Evolutionary conservation across 768 basidiomycete species (phyloP).

Genomic region (Mycena floridula): DNA sequence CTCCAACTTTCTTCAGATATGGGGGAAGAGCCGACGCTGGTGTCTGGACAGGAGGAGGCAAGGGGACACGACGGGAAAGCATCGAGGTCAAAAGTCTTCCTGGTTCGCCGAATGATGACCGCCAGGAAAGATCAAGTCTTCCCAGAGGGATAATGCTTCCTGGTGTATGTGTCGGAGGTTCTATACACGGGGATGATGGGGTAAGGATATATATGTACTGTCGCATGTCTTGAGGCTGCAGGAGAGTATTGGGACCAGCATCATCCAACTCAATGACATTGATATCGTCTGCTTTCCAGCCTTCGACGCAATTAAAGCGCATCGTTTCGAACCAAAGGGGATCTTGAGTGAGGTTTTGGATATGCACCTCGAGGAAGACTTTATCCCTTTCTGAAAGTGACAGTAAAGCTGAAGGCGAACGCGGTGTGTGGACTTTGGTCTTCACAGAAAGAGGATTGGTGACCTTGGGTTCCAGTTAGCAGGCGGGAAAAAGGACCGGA

Average conservation of each 20-base stretch:
- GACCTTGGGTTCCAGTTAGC: slow-evolving; percentile 42
- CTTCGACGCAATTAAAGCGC: slow-evolving; percentile 65
- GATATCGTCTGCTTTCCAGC: slow-evolving; percentile 54
- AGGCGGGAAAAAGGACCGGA: neutral
- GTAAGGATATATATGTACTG: slow-evolving; percentile 85
- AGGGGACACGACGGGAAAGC: slow-evolving; percentile 75
- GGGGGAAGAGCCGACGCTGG: slow-evolving; percentile 71
- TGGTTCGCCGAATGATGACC: slow-evolving; percentile 78
- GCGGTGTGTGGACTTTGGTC: slow-evolving; percentile 81
- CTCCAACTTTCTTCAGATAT: slow-evolving; percentile 58
- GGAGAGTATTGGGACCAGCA: slow-evolving; percentile 56
- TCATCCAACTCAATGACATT: slow-evolving; percentile 46
- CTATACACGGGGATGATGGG: slow-evolving; percentile 37
- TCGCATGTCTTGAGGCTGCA: slow-evolving; percentile 79
- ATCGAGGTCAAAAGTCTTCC: slow-evolving; percentile 86
- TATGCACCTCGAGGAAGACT: slow-evolving; percentile 87
- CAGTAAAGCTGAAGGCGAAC: slow-evolving; percentile 66
- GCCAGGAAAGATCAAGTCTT: slow-evolving; percentile 86
- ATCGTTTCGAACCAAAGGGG: slow-evolving; percentile 80
- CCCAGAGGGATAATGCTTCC: slow-evolving; percentile 78
- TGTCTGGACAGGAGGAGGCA: slow-evolving; percentile 35
- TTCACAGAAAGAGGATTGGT: slow-evolving; percentile 94
- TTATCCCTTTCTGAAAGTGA: slow-evolving; percentile 65
- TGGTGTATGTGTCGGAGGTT: slow-evolving; percentile 47
- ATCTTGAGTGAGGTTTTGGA: slow-evolving; percentile 80